phyloP scores from a whole-genome alignment of 2,329 filamentous ascomycete genomes.

The Hymenoscyphus fructigenus region DNA sequence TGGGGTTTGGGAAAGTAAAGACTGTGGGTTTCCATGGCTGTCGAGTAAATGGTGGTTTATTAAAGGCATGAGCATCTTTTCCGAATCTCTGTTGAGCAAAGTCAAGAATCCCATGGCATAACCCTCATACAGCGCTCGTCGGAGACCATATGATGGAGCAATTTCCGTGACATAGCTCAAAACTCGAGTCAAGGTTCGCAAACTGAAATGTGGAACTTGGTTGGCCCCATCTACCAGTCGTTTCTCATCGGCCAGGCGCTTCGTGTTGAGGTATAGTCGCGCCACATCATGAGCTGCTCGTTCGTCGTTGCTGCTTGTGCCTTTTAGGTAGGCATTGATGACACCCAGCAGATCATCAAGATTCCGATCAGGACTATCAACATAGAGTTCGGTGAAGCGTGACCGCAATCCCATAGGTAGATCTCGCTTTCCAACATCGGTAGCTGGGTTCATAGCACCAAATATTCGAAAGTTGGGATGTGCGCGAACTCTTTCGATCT shows the following conservation, averaged over 20 bases:
- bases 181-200: constrained; percentile 88
- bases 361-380: constrained; percentile 84
- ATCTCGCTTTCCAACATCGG: constrained; percentile 94
- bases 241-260: constrained; percentile 76
- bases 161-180: constrained; percentile 86
- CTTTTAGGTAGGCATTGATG: constrained; percentile 82
- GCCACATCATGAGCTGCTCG: constrained; percentile 79
- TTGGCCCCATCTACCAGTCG: constrained; percentile 90
- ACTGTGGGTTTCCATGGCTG: constrained; percentile 65
- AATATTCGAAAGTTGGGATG: constrained; percentile 95
- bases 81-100: constrained; percentile 78
- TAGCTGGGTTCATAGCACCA: constrained; percentile 98
- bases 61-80: constrained; percentile 72
- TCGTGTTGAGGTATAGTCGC: constrained; percentile 83
- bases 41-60: constrained; percentile 79
- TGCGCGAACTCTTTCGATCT: constrained; percentile 83
- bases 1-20: constrained; percentile 75
- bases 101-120: constrained; percentile 99
- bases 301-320: constrained; percentile 67
- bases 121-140: constrained; percentile 86
- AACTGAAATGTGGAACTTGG: constrained; percentile 94
- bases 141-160: constrained; percentile 77
- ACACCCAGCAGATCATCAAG: constrained; percentile 84
- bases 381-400: constrained; percentile 93
- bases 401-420: constrained; percentile 85